Evolutionary conservation across 352 stramenopile genomes (phyloP).

Genomic region (Globisporangium paddicum): DNA sequence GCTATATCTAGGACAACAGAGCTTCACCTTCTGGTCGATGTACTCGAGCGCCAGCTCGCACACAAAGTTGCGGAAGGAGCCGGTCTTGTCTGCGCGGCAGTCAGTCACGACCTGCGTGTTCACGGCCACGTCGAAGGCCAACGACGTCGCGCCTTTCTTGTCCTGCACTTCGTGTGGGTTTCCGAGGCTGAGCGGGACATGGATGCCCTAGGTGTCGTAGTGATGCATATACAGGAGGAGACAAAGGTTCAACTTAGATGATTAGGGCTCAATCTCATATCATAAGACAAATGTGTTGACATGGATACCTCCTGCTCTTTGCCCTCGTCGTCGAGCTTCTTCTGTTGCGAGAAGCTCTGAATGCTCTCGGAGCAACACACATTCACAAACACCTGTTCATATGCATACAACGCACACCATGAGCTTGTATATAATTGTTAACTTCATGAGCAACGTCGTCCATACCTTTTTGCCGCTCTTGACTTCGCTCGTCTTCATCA

Average conservation of each 20-base stretch:
- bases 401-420: background rate
- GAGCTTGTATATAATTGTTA: background rate
- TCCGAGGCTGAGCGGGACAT: constrained; percentile 68
- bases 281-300: background rate
- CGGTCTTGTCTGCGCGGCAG: constrained; percentile 57
- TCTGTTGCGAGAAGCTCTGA: constrained; percentile 75
- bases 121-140: constrained; percentile 77
- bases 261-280: background rate
- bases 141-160: constrained; percentile 49
- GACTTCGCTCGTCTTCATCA: constrained; percentile 69
- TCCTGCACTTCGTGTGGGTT: constrained; percentile 71
- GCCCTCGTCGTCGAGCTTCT: constrained; percentile 66
- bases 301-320: constrained; percentile 61
- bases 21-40: constrained; percentile 70
- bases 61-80: constrained; percentile 77
- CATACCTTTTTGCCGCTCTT: constrained; percentile 69
- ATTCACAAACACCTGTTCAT: constrained; percentile 73
- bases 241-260: too few relatives aligned
- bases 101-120: constrained; percentile 73
- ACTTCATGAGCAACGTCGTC: background rate
- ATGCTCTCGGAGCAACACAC: constrained; percentile 65
- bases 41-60: constrained; percentile 80
- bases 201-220: constrained; percentile 40
- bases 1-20: background rate
- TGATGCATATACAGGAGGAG: too few relatives aligned